These are phyloP conservation scores for Hirsutella minnesotensis DNA, from an alignment of 2,329 filamentous ascomycete species.

Conservation along the genomic window DNA sequence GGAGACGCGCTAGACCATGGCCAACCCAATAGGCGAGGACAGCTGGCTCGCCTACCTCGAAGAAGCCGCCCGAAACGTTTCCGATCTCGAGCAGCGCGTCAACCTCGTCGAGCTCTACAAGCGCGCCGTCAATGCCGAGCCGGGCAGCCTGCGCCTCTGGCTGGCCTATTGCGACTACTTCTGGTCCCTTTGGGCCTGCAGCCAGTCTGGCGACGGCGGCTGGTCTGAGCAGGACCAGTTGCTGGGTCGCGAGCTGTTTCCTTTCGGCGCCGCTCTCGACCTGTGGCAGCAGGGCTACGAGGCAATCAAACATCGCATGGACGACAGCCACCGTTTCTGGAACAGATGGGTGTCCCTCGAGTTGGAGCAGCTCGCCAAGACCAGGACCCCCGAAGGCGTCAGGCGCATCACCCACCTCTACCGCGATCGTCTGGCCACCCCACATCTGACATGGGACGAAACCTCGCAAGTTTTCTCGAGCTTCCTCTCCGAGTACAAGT, in stretches of 20 bases:
- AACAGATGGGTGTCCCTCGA: constrained; percentile 65
- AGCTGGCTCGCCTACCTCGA: constrained; percentile 68
- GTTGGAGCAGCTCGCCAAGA: constrained; percentile 51
- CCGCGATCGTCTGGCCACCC: constrained; percentile 56
- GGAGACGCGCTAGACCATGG: constrained; percentile 23
- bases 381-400: constrained; percentile 42
- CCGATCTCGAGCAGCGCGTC: constrained; percentile 54
- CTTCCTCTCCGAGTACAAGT: constrained; percentile 62
- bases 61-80: constrained; percentile 51
- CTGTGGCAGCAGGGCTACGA: constrained; percentile 63
- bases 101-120: constrained; percentile 61
- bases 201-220: constrained; percentile 39
- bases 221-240: constrained; percentile 58
- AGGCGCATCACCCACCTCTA: constrained; percentile 58
- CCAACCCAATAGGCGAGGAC: constrained; percentile 58
- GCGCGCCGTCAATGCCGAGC: constrained; percentile 57
- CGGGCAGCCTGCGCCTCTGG: constrained; percentile 64
- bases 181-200: constrained; percentile 56
- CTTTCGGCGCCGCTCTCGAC: constrained; percentile 51
- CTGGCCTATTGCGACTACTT: constrained; percentile 69
- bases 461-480: constrained; percentile 65
- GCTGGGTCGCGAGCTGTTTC: constrained; percentile 61
- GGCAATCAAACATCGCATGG: constrained; percentile 60
- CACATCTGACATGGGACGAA: constrained; percentile 63
- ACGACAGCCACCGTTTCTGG: constrained; percentile 70